Conservation (phyloP, 139 green algal genomes). For the Zygnema cylindricum region DNA sequence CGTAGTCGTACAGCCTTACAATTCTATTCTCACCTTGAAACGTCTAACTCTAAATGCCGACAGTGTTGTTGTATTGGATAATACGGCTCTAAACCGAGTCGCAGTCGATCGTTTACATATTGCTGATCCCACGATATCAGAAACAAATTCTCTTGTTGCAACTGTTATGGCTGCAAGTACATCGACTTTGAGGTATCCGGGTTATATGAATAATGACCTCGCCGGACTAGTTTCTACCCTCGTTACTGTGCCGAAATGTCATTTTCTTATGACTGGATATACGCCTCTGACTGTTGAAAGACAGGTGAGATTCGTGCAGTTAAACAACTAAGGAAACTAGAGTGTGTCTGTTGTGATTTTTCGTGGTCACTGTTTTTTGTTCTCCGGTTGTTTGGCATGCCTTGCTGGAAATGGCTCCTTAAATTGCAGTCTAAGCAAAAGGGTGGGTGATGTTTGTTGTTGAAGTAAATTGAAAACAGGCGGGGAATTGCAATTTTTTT, state of each 20-base stretch:
- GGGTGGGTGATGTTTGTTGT: too few species aligned
- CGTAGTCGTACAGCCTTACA: conserved; percentile 99
- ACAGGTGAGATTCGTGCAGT: too few species aligned
- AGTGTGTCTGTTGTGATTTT: too few species aligned
- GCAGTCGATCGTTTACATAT: conserved; percentile 78
- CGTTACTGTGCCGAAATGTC: conserved; percentile 93
- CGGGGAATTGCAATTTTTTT: background rate
- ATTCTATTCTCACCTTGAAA: conserved; percentile 97
- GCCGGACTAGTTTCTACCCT: conserved; percentile 92
- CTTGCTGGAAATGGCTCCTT: background rate
- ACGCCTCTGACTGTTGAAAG: conserved; percentile 75
- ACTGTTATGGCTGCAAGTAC: conserved; percentile 98
- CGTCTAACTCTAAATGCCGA: conserved; percentile 91
- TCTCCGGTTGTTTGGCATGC: background rate
- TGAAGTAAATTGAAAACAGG: too few species aligned
- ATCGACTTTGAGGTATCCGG: conserved; percentile 93
- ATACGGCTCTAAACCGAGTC: conserved; percentile 87
- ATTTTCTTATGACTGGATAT: conserved; percentile 98
- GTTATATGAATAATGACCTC: conserved; percentile 99
- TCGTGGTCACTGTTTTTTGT: too few species aligned
- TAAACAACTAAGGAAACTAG: too few species aligned
- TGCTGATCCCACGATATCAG: conserved; percentile 74
- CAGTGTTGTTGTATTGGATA: conserved; percentile 88
- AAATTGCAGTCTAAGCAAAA: background rate
- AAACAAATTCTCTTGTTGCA: conserved; percentile 95